Conservation (phyloP, 2,329 filamentous ascomycete species). For the Claviceps sp. region DNA sequence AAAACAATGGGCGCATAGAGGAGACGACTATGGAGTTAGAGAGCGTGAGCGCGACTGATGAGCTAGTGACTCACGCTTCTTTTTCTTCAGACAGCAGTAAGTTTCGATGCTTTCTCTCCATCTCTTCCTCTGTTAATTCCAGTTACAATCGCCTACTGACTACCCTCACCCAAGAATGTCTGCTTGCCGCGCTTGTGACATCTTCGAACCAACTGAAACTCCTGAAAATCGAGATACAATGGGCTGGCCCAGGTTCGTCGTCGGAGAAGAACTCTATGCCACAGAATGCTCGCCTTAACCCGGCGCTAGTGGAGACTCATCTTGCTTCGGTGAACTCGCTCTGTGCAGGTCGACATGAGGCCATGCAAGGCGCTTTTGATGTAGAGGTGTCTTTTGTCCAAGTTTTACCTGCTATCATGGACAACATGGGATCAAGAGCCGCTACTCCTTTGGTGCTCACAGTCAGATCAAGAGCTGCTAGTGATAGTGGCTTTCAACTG, state of each 20-base stretch:
- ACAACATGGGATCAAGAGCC: constrained; percentile 42
- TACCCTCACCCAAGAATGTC: constrained; percentile 23
- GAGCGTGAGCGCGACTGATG: constrained; percentile 56
- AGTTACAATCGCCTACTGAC: not conserved
- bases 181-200: constrained; percentile 56
- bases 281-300: constrained; percentile 32
- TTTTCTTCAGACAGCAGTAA: constrained; percentile 62
- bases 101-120: constrained; percentile 6
- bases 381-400: constrained; percentile 61
- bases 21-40: constrained; percentile 65
- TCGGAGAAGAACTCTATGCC: constrained; percentile 40
- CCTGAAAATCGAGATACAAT: constrained; percentile 60
- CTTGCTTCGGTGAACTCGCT: constrained; percentile 46
- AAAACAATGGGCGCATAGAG: constrained; percentile 57
- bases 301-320: constrained; percentile 40
- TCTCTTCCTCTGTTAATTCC: not conserved
- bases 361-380: constrained; percentile 36
- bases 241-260: constrained; percentile 44
- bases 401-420: constrained; percentile 53
- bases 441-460: constrained; percentile 53
- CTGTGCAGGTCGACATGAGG: constrained; percentile 30
- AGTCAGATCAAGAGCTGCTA: constrained; percentile 51
- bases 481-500: constrained; percentile 44
- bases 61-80: constrained; percentile 68
- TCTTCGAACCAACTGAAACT: constrained; percentile 59